Percentiles rank a stretch among this genome's conserved stretches.
These are phyloP conservation scores for Scheffersomyces amazonensis DNA, from an alignment of 805 yeast species.

Conservation along the genomic window DNA sequence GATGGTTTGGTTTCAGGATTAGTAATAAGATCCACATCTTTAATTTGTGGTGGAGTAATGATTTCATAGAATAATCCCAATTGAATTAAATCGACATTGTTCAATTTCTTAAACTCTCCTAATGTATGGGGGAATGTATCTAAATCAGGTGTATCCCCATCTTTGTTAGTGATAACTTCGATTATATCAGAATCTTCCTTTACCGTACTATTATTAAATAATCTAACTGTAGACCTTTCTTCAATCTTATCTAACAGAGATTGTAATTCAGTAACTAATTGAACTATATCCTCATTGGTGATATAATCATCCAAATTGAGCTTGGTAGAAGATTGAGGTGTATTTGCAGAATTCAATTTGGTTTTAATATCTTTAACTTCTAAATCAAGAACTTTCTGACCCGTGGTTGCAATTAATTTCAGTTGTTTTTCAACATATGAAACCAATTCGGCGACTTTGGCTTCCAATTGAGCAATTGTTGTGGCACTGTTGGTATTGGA, in stretches of 20 bases:
- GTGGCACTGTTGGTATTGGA: too few species aligned
- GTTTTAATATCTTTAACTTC: slow-evolving; percentile 56
- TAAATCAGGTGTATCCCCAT: slow-evolving; percentile 64
- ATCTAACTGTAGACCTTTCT: slow-evolving; percentile 70
- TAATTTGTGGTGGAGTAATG: slow-evolving; percentile 52
- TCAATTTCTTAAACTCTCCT: slow-evolving; percentile 47
- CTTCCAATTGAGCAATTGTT: slow-evolving; percentile 25
- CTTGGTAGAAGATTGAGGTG: slow-evolving; percentile 6
- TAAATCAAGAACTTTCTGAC: slow-evolving; percentile 69
- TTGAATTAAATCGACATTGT: slow-evolving; percentile 44
- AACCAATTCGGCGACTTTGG: slow-evolving; percentile 52
- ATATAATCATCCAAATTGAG: slow-evolving; percentile 57
- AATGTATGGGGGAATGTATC: slow-evolving; percentile 58
- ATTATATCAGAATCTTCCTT: slow-evolving; percentile 31
- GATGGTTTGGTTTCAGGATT: slow-evolving; percentile 7
- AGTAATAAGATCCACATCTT: slow-evolving; percentile 5
- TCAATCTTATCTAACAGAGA: slow-evolving; percentile 80
- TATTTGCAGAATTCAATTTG: slow-evolving; percentile 10
- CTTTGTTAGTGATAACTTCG: slow-evolving; percentile 75
- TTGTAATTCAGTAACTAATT: slow-evolving; percentile 85
- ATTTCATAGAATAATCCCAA: slow-evolving; percentile 75
- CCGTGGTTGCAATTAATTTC: slow-evolving; percentile 67
- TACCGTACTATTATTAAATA: slow-evolving; percentile 55
- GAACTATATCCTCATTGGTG: slow-evolving; percentile 81
- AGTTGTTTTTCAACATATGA: slow-evolving; percentile 63